phyloP scores from a whole-genome alignment of 495 filamentous ascomycete genomes.

The Talaromyces trachyspermus region DNA sequence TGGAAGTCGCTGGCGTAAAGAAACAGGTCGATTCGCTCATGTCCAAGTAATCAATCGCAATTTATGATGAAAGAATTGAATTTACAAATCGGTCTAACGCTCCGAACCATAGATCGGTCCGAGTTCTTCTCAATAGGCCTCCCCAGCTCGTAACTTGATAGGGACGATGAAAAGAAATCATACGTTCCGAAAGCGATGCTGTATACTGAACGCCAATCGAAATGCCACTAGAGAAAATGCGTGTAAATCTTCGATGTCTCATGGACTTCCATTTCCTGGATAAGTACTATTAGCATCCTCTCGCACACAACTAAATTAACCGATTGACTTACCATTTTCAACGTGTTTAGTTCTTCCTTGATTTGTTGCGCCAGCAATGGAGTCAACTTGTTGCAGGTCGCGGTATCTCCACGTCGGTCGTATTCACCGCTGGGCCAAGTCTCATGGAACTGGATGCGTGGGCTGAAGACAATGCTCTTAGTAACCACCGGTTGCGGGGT shows the following conservation, averaged over 20 bases:
- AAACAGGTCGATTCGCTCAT: constrained; percentile 5
- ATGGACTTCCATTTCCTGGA: constrained; percentile 98
- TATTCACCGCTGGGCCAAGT: constrained; percentile 95
- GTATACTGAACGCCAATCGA: constrained; percentile 4
- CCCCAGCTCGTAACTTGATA: constrained; percentile 7
- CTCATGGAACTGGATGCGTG: constrained; percentile 89
- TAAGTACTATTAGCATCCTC: constrained; percentile 21
- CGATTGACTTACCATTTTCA: constrained; percentile 83
- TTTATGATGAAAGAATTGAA: constrained; percentile 5
- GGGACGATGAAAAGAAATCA: constrained; percentile 3
- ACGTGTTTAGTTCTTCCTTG: constrained; percentile 98
- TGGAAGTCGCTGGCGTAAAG: constrained; percentile 1
- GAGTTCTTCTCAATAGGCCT: constrained; percentile 1
- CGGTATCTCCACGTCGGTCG: constrained; percentile 90
- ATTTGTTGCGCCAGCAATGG: constrained; percentile 98
- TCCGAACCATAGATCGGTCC: constrained; percentile 2
- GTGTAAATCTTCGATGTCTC: constrained; percentile 98
- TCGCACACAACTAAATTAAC: background rate
- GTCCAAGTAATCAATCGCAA: constrained; percentile 6
- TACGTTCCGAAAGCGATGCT: constrained; percentile 5
- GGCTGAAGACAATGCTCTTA: constrained; percentile 83
- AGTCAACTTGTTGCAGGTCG: constrained; percentile 95
- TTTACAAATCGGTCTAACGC: constrained; percentile 7
- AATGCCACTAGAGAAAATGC: constrained; percentile 77
- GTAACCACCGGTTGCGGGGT: constrained; percentile 60